A percentile compares a stretch with the other conserved stretches of the same genome.
phyloP scores from a whole-genome alignment of 805 yeast species.

The Yarrowia yakushimensis region DNA sequence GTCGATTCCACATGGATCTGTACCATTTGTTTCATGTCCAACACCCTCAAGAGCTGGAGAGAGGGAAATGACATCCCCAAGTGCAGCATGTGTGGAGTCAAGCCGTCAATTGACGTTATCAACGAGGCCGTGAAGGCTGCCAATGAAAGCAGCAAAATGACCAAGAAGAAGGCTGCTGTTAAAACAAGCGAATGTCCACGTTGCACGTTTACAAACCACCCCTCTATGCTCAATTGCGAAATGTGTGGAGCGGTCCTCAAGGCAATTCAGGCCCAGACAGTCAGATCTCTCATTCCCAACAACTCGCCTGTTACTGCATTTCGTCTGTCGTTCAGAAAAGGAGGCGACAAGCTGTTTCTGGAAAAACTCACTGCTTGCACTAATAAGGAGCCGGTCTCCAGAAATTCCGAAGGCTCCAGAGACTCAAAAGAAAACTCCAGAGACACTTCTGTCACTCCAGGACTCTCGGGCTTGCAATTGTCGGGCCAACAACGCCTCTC shows the following conservation, averaged over 20 bases:
- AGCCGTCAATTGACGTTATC: constrained; percentile 29
- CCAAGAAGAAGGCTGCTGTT: not conserved
- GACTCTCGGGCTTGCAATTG: constrained; percentile 68
- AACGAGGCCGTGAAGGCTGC: not conserved
- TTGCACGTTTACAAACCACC: constrained; percentile 83
- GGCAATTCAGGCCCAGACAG: constrained; percentile 1
- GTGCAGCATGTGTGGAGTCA: constrained; percentile 23
- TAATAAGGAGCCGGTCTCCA: not conserved
- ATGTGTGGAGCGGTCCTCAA: constrained; percentile 68
- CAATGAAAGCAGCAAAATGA: not conserved
- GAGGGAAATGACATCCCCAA: constrained; percentile 1
- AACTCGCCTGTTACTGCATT: not conserved
- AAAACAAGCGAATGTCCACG: constrained; percentile 43
- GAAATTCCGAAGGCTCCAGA: not conserved
- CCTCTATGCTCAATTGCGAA: constrained; percentile 74
- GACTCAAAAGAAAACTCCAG: not conserved
- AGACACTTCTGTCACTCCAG: constrained; percentile 37
- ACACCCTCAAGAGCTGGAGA: constrained; percentile 41
- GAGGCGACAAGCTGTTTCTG: constrained; percentile 18
- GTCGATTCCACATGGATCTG: constrained; percentile 63
- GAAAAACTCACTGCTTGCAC: not conserved
- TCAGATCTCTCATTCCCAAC: not conserved
- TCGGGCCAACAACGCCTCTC: constrained; percentile 52
- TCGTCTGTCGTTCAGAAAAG: constrained; percentile 7
- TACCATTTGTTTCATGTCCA: constrained; percentile 79